Evolutionary conservation across 495 filamentous ascomycete species (phyloP).

Genomic region (Chaetomidium leptoderma): DNA sequence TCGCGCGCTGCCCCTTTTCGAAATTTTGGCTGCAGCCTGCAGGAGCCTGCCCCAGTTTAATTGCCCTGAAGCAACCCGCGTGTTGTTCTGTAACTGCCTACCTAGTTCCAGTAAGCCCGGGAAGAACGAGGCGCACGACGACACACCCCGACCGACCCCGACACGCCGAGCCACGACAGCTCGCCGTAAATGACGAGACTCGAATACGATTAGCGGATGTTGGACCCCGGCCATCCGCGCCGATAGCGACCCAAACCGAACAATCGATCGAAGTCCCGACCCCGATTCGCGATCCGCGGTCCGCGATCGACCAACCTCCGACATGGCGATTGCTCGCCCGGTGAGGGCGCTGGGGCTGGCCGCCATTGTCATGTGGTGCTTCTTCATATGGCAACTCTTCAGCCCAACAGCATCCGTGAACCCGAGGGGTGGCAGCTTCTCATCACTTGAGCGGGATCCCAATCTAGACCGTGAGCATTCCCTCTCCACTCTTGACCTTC

Average conservation of each 20-base stretch:
- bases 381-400: slow-evolving; percentile 69
- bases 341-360: slow-evolving; percentile 72
- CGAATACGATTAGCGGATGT: neutral
- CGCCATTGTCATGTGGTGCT: slow-evolving; percentile 65
- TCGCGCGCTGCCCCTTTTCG: slow-evolving; percentile 6
- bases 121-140: slow-evolving; percentile 1
- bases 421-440: slow-evolving; percentile 31
- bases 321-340: slow-evolving; percentile 77
- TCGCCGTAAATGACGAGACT: slow-evolving; percentile 12
- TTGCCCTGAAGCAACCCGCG: neutral
- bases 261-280: neutral
- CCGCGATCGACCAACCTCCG: neutral
- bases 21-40: slow-evolving; percentile 15
- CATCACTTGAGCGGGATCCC: slow-evolving; percentile 62
- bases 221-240: slow-evolving; percentile 10
- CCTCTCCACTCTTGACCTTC: too few relatives aligned
- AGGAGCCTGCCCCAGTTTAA: neutral
- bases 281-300: neutral
- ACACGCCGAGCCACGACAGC: neutral
- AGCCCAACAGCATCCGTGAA: slow-evolving; percentile 37
- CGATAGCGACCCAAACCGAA: neutral
- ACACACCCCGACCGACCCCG: neutral
- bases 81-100: too few relatives aligned
- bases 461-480: slow-evolving; percentile 69
- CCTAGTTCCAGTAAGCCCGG: too few relatives aligned